Evolutionary conservation across 2,329 filamentous ascomycete genomes (phyloP), one percentile per base, ranked within the genome.

Genomic region (Colletotrichum filicis): DNA sequence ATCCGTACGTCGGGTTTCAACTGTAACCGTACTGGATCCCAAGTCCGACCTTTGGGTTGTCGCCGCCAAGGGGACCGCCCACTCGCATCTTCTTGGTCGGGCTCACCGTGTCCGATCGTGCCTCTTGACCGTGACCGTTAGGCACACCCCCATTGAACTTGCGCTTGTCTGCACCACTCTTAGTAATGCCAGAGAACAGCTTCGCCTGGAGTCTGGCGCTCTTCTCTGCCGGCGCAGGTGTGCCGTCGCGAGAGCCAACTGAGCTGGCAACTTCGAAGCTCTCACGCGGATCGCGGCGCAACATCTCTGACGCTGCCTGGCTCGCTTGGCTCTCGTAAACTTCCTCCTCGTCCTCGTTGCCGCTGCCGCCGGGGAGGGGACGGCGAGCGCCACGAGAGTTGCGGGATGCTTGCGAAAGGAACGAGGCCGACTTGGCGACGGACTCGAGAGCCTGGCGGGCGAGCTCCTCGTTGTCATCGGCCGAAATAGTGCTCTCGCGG

Each of bases 401-500:
- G n/a, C 77, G 80, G 1, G 79, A 78, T 2, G 75, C 76, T 5
- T 80, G 80, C 14, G 80, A 81, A 74, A 82, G 77, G 67, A 80
- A 81, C 5, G 82, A 78, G 71, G 76, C 24, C 14, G 82, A 83
- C 19, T 83, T 91, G 64, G 87, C 89, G 12, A 89, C 87, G 0
- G 86, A 87, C 74, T 88, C 84, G 16, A 90, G 77, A 0, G 88
- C 88, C 71, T 89, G 87, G 5, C 88, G 85, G 1, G 87, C 87
- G 28, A 90, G 83, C 77, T 90, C 88, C 76, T 87, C 90, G 63
- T 88, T 89, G 57, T 89, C 88, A 56, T 88, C 88, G 24, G 90
- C 92, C 1, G 94, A 97, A 61, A 97, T 95, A 1, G 94, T 97
- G 83, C 94, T 96, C 81, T 97, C 95, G 73, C 94, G 91, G 81